These are phyloP conservation scores for Pythium rhizo-oryzae DNA, from an alignment of 352 stramenopile genomes.

Conservation along the genomic window DNA sequence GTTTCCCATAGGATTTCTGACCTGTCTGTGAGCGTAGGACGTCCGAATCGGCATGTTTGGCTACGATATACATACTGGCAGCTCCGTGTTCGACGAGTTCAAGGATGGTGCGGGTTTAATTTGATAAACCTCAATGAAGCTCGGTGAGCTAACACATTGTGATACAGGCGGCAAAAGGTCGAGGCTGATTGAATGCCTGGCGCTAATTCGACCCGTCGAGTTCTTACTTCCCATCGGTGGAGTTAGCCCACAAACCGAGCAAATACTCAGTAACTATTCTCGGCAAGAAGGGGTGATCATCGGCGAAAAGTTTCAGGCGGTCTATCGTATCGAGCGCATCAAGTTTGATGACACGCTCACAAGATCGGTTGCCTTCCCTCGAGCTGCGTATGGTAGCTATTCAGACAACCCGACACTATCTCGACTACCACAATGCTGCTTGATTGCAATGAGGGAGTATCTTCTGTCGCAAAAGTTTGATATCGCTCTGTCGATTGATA, in stretches of 20 bases:
- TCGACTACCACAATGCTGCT: background rate
- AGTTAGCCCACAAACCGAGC: conserved; percentile 46
- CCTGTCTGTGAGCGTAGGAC: background rate
- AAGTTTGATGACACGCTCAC: background rate
- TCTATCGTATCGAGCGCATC: conserved; percentile 7
- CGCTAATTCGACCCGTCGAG: conserved; percentile 44
- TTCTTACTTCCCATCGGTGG: conserved; percentile 40
- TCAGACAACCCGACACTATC: background rate
- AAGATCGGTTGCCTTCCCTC: background rate
- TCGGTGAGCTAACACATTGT: background rate
- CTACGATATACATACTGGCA: conserved; percentile 50
- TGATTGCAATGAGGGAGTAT: background rate
- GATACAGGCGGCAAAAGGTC: conserved; percentile 34
- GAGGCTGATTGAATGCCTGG: conserved; percentile 30
- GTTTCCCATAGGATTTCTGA: background rate
- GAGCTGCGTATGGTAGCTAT: background rate
- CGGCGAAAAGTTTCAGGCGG: background rate
- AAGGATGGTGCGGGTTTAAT: conserved; percentile 36
- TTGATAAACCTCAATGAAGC: background rate
- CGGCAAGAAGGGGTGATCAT: background rate
- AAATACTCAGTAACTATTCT: conserved; percentile 39
- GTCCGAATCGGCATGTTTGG: conserved; percentile 23
- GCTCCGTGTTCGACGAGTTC: conserved; percentile 48
- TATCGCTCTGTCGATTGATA: background rate
- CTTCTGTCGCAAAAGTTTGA: conserved; percentile 12